phyloP scores from a whole-genome alignment of 306 rosid genomes.

The Hippophae gyantsensis region DNA sequence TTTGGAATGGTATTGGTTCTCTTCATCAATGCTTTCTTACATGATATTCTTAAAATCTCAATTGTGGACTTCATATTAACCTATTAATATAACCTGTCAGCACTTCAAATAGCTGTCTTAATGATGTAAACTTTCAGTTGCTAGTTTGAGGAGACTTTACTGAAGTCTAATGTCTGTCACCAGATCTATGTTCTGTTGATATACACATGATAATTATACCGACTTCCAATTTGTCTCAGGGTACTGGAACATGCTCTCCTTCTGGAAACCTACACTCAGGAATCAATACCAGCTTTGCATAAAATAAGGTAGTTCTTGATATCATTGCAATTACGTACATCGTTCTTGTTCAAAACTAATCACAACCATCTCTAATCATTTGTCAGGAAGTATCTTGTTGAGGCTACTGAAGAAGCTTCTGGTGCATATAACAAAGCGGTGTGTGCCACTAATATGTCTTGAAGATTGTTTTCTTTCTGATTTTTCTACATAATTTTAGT shows the following conservation, averaged over 20 bases:
- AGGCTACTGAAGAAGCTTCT: conserved; percentile 88
- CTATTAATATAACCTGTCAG: too few relatives aligned
- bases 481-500: too few relatives aligned
- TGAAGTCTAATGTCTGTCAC: too few relatives aligned
- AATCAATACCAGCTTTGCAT: conserved; percentile 74
- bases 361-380: conserved; percentile 5
- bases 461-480: too few relatives aligned
- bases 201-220: conserved; percentile 11
- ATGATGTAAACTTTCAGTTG: too few relatives aligned
- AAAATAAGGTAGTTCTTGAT: conserved; percentile 53
- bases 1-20: too few relatives aligned
- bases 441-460: conserved; percentile 12
- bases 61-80: too few relatives aligned
- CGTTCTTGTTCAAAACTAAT: conserved; percentile 9
- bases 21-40: too few relatives aligned
- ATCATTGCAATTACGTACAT: conserved; percentile 9
- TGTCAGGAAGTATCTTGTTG: conserved; percentile 70
- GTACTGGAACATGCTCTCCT: conserved; percentile 66
- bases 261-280: conserved; percentile 70
- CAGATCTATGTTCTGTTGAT: neutral
- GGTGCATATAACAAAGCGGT: conserved; percentile 83
- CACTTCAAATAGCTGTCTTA: too few relatives aligned
- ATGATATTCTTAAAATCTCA: too few relatives aligned
- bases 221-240: conserved; percentile 34
- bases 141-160: too few relatives aligned